Evolutionary conservation across 2,329 filamentous ascomycete species (phyloP).

Genomic region (Fusarium piperis): DNA sequence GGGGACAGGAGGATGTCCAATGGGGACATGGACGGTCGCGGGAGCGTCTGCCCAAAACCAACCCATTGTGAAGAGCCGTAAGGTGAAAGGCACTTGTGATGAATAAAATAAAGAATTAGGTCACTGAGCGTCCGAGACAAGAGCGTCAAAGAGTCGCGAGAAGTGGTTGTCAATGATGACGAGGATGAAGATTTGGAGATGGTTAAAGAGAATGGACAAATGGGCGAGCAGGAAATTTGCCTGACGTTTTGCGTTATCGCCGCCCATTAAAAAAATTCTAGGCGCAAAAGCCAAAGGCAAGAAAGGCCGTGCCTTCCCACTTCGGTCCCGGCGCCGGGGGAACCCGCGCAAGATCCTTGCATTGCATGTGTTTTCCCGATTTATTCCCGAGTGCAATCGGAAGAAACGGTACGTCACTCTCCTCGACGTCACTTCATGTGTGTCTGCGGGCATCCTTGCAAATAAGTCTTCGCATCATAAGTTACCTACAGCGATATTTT

Average conservation of each 20-base stretch:
- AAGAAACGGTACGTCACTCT: constrained; percentile 19
- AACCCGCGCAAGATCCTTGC: constrained; percentile 14
- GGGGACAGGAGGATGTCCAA: constrained; percentile 45
- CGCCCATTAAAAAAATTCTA: constrained; percentile 29
- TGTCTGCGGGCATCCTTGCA: constrained; percentile 34
- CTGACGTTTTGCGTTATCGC: constrained; percentile 15
- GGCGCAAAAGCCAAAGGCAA: constrained; percentile 12
- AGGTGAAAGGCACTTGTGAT: background rate
- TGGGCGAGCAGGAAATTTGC: constrained; percentile 29
- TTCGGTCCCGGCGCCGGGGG: constrained; percentile 15
- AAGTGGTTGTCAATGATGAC: constrained; percentile 23
- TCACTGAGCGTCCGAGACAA: background rate
- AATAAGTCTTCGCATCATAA: constrained; percentile 32
- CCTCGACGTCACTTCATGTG: constrained; percentile 43
- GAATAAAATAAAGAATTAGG: background rate
- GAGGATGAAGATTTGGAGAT: constrained; percentile 25
- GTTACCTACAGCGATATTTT: constrained; percentile 3
- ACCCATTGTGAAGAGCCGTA: constrained; percentile 57
- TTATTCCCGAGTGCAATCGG: constrained; percentile 24
- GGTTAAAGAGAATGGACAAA: constrained; percentile 18
- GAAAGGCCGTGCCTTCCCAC: background rate
- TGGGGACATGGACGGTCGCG: constrained; percentile 46
- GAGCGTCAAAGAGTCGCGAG: background rate
- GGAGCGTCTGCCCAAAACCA: constrained; percentile 71
- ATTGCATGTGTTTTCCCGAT: constrained; percentile 42